phyloP scores from a whole-genome alignment of 2,329 filamentous ascomycete genomes.

The Verticillium dahliae region DNA sequence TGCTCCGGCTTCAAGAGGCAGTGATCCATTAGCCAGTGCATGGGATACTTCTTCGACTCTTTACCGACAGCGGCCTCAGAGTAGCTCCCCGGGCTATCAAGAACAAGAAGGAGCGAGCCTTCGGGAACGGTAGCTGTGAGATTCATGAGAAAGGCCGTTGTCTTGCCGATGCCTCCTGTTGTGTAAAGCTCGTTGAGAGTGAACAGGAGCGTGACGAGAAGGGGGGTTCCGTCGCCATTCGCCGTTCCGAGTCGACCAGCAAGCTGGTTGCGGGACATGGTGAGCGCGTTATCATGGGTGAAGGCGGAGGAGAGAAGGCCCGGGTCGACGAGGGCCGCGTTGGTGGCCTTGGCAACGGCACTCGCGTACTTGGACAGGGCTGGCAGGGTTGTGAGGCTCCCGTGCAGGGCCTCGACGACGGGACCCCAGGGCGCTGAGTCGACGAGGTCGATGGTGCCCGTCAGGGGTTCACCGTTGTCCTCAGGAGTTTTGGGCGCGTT shows the following conservation, averaged over 20 bases:
- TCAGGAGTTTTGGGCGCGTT: background rate
- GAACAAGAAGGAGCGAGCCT: constrained; percentile 69
- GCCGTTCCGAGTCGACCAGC: constrained; percentile 17
- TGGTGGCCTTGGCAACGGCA: constrained; percentile 35
- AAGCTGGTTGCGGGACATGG: constrained; percentile 27
- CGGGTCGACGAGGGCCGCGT: constrained; percentile 33
- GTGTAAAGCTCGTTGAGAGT: constrained; percentile 94
- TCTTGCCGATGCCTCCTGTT: constrained; percentile 61
- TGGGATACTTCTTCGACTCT: constrained; percentile 67
- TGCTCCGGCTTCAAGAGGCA: constrained; percentile 51
- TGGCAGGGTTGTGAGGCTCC: constrained; percentile 45
- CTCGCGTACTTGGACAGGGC: constrained; percentile 47
- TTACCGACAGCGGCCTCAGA: constrained; percentile 70
- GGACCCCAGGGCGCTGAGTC: constrained; percentile 75
- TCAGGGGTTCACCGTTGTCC: background rate
- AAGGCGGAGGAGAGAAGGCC: constrained; percentile 34
- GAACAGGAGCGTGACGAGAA: constrained; percentile 79
- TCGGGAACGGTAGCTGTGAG: constrained; percentile 52
- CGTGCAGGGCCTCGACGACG: constrained; percentile 53
- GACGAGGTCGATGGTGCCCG: constrained; percentile 55
- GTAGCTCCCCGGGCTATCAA: constrained; percentile 92
- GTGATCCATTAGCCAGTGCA: constrained; percentile 88
- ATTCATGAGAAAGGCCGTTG: constrained; percentile 68
- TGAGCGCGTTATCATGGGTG: constrained; percentile 41
- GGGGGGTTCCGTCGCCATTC: constrained; percentile 17